A percentile compares a stretch with the other conserved stretches of the same genome.
Evolutionary conservation across 352 stramenopile species (phyloP).

Genomic region (Phytophthora multivora): DNA sequence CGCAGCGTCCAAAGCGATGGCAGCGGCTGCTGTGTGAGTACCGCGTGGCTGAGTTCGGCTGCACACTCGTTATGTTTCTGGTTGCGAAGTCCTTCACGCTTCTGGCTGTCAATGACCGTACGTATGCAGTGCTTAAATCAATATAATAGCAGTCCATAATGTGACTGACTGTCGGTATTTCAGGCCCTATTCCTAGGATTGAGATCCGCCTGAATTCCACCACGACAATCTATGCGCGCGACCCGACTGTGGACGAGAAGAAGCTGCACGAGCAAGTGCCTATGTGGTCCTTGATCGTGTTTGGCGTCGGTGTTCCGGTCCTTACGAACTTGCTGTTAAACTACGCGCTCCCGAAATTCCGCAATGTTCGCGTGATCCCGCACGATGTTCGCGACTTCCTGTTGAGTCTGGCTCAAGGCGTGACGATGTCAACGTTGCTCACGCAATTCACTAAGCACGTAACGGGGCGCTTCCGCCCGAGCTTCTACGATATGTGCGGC

Average conservation of each 20-base stretch:
- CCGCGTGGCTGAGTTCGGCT: constrained; percentile 35
- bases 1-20: constrained; percentile 13
- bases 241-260: constrained; percentile 52
- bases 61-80: constrained; percentile 31
- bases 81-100: constrained; percentile 31
- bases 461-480: constrained; percentile 73
- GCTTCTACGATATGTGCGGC: constrained; percentile 83
- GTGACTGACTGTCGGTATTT: not conserved
- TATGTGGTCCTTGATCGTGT: constrained; percentile 46
- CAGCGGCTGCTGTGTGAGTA: constrained; percentile 27
- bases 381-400: constrained; percentile 80
- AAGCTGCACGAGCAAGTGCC: constrained; percentile 60
- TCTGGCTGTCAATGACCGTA: constrained; percentile 32
- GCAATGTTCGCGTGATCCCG: constrained; percentile 51
- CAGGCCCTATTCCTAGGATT: constrained; percentile 50
- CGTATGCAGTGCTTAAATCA: constrained; percentile 3
- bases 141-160: not conserved
- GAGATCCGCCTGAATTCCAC: constrained; percentile 51
- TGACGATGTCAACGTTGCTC: constrained; percentile 49
- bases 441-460: constrained; percentile 83
- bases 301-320: constrained; percentile 42
- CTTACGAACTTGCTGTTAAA: constrained; percentile 58
- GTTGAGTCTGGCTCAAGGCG: constrained; percentile 56
- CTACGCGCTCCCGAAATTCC: constrained; percentile 54
- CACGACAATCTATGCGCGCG: constrained; percentile 41